Conservation (phyloP, 371 early-diverging fungal genomes). For the Rhizoclosmatium hyalinum region DNA sequence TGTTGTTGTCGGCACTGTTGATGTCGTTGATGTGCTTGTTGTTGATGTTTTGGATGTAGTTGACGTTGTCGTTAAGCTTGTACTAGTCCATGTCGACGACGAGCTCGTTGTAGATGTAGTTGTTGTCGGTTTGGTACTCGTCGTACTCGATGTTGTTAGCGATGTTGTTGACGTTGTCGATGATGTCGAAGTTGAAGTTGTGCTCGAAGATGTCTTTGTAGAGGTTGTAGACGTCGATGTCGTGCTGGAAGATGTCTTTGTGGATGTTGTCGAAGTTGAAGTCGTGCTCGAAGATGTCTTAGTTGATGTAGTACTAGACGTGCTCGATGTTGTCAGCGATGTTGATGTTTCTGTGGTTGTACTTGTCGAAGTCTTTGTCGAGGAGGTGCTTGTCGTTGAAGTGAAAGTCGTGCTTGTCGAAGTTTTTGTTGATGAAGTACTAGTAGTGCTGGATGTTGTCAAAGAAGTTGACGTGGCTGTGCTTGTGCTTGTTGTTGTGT, state of each 20-base stretch:
- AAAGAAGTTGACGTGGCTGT: too few species aligned
- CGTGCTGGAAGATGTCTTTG: neutral
- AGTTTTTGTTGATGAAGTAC: neutral
- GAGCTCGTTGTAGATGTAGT: neutral
- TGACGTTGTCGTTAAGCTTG: neutral
- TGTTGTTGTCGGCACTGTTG: neutral
- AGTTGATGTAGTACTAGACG: neutral
- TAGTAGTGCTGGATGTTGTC: too few species aligned
- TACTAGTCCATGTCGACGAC: neutral
- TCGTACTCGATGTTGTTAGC: neutral
- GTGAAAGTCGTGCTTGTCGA: neutral
- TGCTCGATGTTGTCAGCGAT: neutral
- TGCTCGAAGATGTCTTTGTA: neutral
- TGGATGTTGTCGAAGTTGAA: neutral
- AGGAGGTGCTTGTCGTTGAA: neutral
- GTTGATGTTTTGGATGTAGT: neutral
- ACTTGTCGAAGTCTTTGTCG: neutral
- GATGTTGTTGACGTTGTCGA: neutral
- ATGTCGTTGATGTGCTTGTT: neutral
- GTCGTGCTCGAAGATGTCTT: neutral
- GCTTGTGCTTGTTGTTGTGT: too few species aligned
- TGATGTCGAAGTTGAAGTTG: neutral
- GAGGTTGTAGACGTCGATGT: neutral
- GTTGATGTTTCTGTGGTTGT: neutral
- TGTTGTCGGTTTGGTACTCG: neutral